These are phyloP conservation scores for Metarhizium rileyi DNA, from an alignment of 2,329 filamentous ascomycete species.

Conservation along the genomic window DNA sequence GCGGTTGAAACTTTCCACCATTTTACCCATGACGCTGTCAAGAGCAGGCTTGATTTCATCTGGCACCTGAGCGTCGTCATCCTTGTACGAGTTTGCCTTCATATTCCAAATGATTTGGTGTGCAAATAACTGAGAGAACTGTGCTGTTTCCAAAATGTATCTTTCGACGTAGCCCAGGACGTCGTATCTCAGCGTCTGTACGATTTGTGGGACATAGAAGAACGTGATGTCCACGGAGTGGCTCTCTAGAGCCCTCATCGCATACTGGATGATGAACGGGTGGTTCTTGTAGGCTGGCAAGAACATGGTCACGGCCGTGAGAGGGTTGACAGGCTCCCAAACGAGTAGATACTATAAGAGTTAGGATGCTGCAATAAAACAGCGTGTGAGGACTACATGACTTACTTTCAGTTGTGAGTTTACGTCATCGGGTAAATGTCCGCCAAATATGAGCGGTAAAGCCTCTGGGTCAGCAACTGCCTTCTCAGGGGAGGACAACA, in stretches of 20 bases:
- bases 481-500: conserved; percentile 77
- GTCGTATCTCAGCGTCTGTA: conserved; percentile 91
- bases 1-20: conserved; percentile 71
- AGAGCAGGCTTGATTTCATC: conserved; percentile 89
- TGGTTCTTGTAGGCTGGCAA: conserved; percentile 84
- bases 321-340: conserved; percentile 87
- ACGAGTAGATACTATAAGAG: conserved; percentile 66
- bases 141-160: conserved; percentile 93
- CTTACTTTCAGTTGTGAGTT: conserved; percentile 68
- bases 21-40: conserved; percentile 76
- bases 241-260: conserved; percentile 87
- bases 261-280: conserved; percentile 90
- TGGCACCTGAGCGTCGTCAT: conserved; percentile 82
- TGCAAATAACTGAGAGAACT: conserved; percentile 95
- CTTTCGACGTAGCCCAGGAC: conserved; percentile 87
- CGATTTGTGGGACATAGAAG: conserved; percentile 97
- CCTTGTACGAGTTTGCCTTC: conserved; percentile 98
- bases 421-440: conserved; percentile 67
- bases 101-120: conserved; percentile 99
- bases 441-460: conserved; percentile 70
- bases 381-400: background rate
- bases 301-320: conserved; percentile 90
- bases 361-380: conserved; percentile 9
- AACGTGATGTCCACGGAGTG: conserved; percentile 96
- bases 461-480: conserved; percentile 74